These are phyloP conservation scores for Lactarius akahatsu DNA, from an alignment of 768 basidiomycete genomes.

Conservation along the genomic window DNA sequence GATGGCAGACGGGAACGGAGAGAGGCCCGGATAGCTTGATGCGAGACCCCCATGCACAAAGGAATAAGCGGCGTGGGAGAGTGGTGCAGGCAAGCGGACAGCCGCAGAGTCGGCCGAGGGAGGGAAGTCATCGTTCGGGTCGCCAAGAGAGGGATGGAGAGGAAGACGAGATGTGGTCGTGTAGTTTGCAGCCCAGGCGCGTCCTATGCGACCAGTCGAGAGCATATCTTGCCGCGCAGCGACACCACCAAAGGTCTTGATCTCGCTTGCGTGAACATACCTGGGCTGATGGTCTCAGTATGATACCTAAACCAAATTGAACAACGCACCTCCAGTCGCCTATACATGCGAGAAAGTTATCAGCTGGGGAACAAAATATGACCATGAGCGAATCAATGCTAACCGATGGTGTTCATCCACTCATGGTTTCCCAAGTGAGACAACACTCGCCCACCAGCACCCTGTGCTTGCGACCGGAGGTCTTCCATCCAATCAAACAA, in stretches of 20 bases:
- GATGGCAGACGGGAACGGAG: constrained; percentile 81
- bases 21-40: constrained; percentile 67
- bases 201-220: constrained; percentile 73
- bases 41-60: constrained; percentile 94
- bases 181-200: constrained; percentile 84
- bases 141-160: constrained; percentile 66
- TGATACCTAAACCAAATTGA: not conserved
- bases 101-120: constrained; percentile 43
- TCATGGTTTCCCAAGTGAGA: constrained; percentile 93
- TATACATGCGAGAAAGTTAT: constrained; percentile 32
- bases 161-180: constrained; percentile 79
- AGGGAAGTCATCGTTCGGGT: constrained; percentile 55
- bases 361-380: constrained; percentile 3
- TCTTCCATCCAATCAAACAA: constrained; percentile 84
- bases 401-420: constrained; percentile 88
- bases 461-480: constrained; percentile 71
- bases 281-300: constrained; percentile 38
- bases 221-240: constrained; percentile 70
- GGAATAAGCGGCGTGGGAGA: constrained; percentile 80
- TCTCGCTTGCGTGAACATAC: constrained; percentile 82
- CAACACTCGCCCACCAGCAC: constrained; percentile 68
- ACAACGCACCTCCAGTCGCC: constrained; percentile 79
- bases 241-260: constrained; percentile 76
- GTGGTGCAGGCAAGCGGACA: constrained; percentile 36
- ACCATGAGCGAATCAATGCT: constrained; percentile 18